These are phyloP conservation scores for Volvox carteri DNA, from an alignment of 163 green algal species.

Conservation along the genomic window DNA sequence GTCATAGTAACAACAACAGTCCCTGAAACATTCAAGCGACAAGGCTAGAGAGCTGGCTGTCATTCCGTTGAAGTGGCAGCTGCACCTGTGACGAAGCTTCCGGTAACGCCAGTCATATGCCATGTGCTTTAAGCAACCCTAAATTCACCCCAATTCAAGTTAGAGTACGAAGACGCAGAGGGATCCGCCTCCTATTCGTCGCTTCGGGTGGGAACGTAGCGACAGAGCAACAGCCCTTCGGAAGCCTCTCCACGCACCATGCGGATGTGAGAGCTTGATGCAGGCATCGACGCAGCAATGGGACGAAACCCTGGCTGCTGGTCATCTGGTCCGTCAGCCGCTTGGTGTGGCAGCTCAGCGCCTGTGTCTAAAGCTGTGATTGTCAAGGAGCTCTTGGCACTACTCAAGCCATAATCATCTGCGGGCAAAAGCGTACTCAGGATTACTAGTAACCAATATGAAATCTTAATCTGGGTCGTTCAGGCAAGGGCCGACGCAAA, in stretches of 20 bases:
- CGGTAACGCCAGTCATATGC: too few species aligned
- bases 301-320: not conserved
- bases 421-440: not conserved
- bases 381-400: conserved; percentile 29
- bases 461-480: too few species aligned
- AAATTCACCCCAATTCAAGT: too few species aligned
- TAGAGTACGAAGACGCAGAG: too few species aligned
- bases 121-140: too few species aligned
- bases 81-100: too few species aligned
- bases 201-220: not conserved
- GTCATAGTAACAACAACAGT: not conserved
- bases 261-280: not conserved
- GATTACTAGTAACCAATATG: too few species aligned
- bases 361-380: conserved; percentile 23
- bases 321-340: not conserved
- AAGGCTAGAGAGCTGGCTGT: too few species aligned
- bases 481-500: too few species aligned
- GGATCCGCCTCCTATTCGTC: too few species aligned
- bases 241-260: conserved; percentile 32
- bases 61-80: too few species aligned
- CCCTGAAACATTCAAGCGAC: too few species aligned
- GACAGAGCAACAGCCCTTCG: not conserved
- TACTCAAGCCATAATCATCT: conserved; percentile 2
- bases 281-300: conserved; percentile 35
- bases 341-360: not conserved